Conservation (phyloP, 1,284 basidiomycete genomes). For the Ceratobasidium sp. region DNA sequence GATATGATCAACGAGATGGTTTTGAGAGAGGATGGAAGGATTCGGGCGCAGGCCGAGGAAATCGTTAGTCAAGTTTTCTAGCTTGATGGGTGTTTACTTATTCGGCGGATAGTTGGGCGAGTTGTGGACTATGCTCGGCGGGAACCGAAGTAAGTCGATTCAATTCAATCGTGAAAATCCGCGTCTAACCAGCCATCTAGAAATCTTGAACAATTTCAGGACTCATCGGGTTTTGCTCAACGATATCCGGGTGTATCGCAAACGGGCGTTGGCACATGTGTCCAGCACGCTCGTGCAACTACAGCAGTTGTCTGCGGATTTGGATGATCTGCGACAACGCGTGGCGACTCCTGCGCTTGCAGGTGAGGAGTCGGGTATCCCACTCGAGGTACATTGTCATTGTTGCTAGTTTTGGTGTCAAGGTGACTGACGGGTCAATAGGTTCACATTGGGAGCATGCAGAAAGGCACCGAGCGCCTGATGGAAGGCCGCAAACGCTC, state of each 20-base stretch:
- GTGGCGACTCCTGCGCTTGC: conserved; percentile 27
- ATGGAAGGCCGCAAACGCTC: conserved; percentile 24
- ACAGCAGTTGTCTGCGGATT: conserved; percentile 31
- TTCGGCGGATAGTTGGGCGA: conserved; percentile 34
- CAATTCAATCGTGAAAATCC: not conserved
- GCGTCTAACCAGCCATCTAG: not conserved
- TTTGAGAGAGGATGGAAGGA: not conserved
- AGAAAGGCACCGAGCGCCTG: conserved; percentile 37
- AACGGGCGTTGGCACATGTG: conserved; percentile 26
- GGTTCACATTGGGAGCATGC: conserved; percentile 39
- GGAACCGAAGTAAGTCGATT: conserved; percentile 29
- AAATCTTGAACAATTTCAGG: conserved; percentile 18
- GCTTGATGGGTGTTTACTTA: not conserved
- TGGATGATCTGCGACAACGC: conserved; percentile 38
- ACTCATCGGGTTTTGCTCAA: conserved; percentile 30
- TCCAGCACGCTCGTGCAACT: conserved; percentile 32
- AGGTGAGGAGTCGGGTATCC: conserved; percentile 35
- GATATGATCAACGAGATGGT: conserved; percentile 38
- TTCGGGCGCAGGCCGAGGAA: conserved; percentile 15
- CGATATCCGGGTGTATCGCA: conserved; percentile 31
- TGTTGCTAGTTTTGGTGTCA: not conserved
- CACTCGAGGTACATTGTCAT: conserved; percentile 36
- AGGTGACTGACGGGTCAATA: not conserved
- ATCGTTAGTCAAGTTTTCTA: conserved; percentile 1
- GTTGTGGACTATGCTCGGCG: conserved; percentile 40